Base-by-base conservation (phyloP, 164 flowering plant genomes). In the Tinospora cordifolia region DNA sequence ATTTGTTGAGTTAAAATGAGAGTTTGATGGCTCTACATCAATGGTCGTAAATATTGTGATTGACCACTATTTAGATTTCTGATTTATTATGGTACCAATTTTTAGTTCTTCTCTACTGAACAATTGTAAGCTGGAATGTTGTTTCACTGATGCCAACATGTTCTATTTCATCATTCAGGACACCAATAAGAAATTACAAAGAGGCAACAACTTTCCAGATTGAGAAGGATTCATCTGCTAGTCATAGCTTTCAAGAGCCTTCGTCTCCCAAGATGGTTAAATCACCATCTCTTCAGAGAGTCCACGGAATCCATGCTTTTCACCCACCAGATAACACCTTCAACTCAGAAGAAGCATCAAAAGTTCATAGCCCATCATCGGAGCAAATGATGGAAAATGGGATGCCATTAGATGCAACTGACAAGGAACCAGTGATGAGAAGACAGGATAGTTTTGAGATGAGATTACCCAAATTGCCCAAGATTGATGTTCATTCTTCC, bases 361-460 rank as follows among this genome's bases (percentile, higher is more conserved):
- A 80, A 79, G 72, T 63, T 74, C 83, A 47, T 21, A 94, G 95
- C 74, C 95, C 97, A 64, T 86, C 95, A 5, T 75, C 92, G 40
- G 97, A 92, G 75, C 85, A 83, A 78, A 83, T 87, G 86, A 8
- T 82, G 39, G 95, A 89, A 83, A 79, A 90, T 84, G 98, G 93
- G 51, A 39, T 72, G 70, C 68, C 86, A 21, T 65, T 76, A 74
- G 96, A 87, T 78, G 74, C 72, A 22, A 71, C 74, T 36, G 95
- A 88, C n/a, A 90, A 85, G 68, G 96, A 79, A 75, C 93, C 91
- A 64, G 82, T 96, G 30, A 85, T 92, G 44, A 84, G 73, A 65
- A 84, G 95, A 78, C 97, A 92, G 78, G 97, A 92, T 72, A 94
- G 98, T 83, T 92, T 94, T 79, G 98, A 94, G 78, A 86, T 84